Conservation (phyloP, 2,329 filamentous ascomycete species). For the Aureobasidium sp. region DNA sequence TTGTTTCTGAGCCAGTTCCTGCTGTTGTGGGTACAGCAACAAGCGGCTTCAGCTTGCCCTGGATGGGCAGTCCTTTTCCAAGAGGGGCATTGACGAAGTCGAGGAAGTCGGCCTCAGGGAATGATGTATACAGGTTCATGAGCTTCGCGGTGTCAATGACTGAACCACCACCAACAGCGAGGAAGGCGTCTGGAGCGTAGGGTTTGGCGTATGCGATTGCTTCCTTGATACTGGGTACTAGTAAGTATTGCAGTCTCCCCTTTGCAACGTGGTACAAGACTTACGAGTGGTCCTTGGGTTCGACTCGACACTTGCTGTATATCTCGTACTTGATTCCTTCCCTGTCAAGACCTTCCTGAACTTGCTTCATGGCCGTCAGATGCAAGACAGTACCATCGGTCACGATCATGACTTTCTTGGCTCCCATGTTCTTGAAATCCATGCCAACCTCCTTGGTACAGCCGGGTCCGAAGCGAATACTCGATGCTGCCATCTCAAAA, state of each 20-base stretch:
- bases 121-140: slow-evolving; percentile 92
- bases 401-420: slow-evolving; percentile 81
- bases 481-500: slow-evolving; percentile 96
- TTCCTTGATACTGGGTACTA: slow-evolving; percentile 59
- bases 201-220: slow-evolving; percentile 82
- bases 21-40: slow-evolving; percentile 81
- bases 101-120: slow-evolving; percentile 85
- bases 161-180: slow-evolving; percentile 85
- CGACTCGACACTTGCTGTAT: slow-evolving; percentile 71
- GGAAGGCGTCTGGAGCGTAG: slow-evolving; percentile 75
- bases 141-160: slow-evolving; percentile 98
- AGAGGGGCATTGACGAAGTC: slow-evolving; percentile 97
- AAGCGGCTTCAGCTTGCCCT: slow-evolving; percentile 61
- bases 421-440: slow-evolving; percentile 89
- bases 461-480: slow-evolving; percentile 87
- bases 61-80: slow-evolving; percentile 72
- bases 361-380: slow-evolving; percentile 83
- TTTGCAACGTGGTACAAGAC: slow-evolving; percentile 24
- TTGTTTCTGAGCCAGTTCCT: slow-evolving; percentile 87
- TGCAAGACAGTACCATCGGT: slow-evolving; percentile 77
- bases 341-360: slow-evolving; percentile 65
- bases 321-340: slow-evolving; percentile 77
- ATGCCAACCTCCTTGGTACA: slow-evolving; percentile 94
- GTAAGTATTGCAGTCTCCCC: neutral
- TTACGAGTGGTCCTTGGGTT: slow-evolving; percentile 90